Evolutionary conservation across 2,329 filamentous ascomycete genomes (phyloP), one percentile per base, ranked within the genome.

Genomic region (Diaporthe sp.): DNA sequence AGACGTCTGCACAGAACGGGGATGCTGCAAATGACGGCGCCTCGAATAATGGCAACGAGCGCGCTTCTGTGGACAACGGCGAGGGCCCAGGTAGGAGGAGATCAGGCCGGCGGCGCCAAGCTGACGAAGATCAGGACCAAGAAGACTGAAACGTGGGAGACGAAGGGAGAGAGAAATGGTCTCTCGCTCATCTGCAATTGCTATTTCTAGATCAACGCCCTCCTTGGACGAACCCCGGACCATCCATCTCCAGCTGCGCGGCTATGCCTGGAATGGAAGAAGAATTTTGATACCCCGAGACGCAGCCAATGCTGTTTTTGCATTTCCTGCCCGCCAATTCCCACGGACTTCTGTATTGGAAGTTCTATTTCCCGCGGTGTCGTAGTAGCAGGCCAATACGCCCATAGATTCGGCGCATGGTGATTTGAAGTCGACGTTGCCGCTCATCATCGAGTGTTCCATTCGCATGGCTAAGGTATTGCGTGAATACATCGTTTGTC

Each of bases 1-100:
- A 79, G 30, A 70, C 73, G 13, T 44, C 53, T 35, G 72, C 19
- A 47, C 75, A 56, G 42, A 76, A 77, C 61, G 76, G 69, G 9
- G 72, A 71, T 12, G 78, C 65, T 17, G 77, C 74, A 75, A 75
- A 76, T 72, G 78, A 78, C 39, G 72, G 56, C 12, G 76, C 65
- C 47, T 66, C 72, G 42, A 39, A 53, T 25, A 42, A 17, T 13
- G 56, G n/a, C 25, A 51, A 58, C 13, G 55, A 50, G n/a, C 58
- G 47, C 27, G 56, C 30, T 19, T 37, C 63, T 35, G 56, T 68
- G 15, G 70, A 70, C 32, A 71, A 69, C 70, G 68, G 69, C 22
- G 70, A 63, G 30, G 61, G 71, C 22, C 17, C 69, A 51, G 56
- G 73, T 42, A 69, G 58, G 35, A 72, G 71, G 37, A 61, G 63